Evolutionary conservation across 2,329 filamentous ascomycete genomes (phyloP).

Genomic region (Aureobasidium zeae): DNA sequence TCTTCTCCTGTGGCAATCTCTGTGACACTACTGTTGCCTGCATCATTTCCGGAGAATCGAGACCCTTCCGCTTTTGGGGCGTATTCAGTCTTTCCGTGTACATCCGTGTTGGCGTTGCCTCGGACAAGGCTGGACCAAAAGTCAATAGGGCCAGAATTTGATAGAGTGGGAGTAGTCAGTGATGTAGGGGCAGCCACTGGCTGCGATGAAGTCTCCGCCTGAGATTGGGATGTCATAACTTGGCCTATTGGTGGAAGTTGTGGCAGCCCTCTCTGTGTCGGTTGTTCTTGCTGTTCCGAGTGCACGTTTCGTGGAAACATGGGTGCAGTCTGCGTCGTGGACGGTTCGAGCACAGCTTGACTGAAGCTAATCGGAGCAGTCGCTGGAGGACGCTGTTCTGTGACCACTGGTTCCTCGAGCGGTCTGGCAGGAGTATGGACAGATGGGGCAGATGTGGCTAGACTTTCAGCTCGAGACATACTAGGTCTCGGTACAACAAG

Average conservation of each 20-base stretch:
- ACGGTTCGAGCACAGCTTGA: slow-evolving; percentile 13
- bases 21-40: neutral
- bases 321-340: slow-evolving; percentile 11
- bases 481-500: slow-evolving; percentile 8
- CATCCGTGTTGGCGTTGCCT: neutral
- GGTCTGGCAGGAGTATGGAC: neutral
- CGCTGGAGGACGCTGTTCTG: neutral
- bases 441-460: neutral
- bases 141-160: slow-evolving; percentile 3
- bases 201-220: neutral
- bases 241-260: slow-evolving; percentile 3
- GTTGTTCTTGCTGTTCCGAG: neutral
- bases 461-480: slow-evolving; percentile 11
- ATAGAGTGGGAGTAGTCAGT: neutral
- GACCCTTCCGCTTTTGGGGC: neutral
- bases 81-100: slow-evolving; percentile 11
- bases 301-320: neutral
- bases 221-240: slow-evolving; percentile 7
- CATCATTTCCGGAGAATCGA: neutral
- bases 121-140: slow-evolving; percentile 16
- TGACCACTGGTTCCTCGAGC: neutral
- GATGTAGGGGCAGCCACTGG: neutral
- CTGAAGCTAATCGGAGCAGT: slow-evolving; percentile 9
- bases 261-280: neutral
- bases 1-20: neutral